Conservation (phyloP, 2,329 filamentous ascomycete species). For the Paracamarosporium sp. region DNA sequence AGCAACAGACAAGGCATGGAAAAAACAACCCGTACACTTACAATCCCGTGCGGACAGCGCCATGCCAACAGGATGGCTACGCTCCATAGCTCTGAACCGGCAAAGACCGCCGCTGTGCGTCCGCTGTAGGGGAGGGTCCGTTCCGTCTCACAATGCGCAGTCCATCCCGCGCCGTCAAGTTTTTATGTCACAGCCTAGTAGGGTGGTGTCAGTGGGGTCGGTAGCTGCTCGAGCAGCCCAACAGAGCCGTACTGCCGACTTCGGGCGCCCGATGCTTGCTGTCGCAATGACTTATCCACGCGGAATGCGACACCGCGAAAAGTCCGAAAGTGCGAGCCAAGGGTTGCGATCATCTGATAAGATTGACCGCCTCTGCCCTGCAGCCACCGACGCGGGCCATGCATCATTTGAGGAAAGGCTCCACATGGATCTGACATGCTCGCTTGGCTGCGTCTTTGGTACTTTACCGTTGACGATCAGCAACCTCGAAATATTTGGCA, state of each 20-base stretch:
- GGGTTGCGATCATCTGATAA: conserved; percentile 2
- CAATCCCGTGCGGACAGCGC: background rate
- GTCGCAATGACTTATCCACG: background rate
- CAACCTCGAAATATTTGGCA: no score
- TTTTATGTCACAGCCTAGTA: conserved; percentile 7
- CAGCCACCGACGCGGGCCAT: background rate
- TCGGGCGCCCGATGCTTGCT: background rate
- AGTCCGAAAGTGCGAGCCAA: background rate
- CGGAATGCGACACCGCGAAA: background rate
- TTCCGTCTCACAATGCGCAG: background rate
- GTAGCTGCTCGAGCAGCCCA: background rate
- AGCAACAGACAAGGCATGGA: background rate
- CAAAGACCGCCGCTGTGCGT: background rate
- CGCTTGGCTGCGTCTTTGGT: background rate
- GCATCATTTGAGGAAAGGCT: background rate
- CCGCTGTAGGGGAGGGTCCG: background rate
- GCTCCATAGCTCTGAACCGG: background rate
- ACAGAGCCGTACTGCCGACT: background rate
- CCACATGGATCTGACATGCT: background rate
- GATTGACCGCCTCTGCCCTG: background rate
- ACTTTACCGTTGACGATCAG: no score
- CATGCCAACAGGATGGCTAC: background rate
- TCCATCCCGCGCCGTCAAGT: conserved; percentile 9
- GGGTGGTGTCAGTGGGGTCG: background rate
- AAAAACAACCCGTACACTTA: background rate